These are phyloP conservation scores for Cyclanthera cordifolia DNA, from an alignment of 306 rosid genomes.

Conservation along the genomic window DNA sequence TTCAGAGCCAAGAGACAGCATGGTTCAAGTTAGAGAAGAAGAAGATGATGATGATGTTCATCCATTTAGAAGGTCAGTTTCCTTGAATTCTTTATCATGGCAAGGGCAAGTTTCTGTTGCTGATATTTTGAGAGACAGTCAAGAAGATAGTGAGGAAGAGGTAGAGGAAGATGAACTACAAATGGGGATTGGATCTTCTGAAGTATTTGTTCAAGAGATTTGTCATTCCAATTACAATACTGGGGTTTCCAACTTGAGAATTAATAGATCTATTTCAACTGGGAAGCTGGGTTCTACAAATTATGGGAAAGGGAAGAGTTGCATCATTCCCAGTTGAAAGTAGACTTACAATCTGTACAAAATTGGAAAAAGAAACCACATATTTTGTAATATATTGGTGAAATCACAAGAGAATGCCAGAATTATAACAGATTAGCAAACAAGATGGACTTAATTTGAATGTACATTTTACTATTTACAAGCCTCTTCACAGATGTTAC, in stretches of 20 bases:
- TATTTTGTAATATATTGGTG: conserved; percentile 10
- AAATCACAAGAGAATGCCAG: conserved; percentile 14
- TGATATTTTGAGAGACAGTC: conserved; percentile 25
- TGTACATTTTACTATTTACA: conserved; percentile 7
- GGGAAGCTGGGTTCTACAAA: conserved; percentile 30
- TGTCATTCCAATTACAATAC: conserved; percentile 10
- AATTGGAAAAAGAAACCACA: conserved; percentile 27
- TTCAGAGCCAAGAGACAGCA: not conserved
- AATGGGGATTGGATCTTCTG: conserved; percentile 29
- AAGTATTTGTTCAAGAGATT: conserved; percentile 15
- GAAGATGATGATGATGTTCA: conserved; percentile 13
- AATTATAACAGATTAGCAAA: not conserved
- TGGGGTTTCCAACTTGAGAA: conserved; percentile 21
- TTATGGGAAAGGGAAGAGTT: conserved; percentile 25
- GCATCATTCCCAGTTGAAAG: conserved; percentile 25
- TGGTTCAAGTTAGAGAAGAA: too few relatives aligned
- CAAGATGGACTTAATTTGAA: not conserved
- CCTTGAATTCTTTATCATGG: conserved; percentile 22
- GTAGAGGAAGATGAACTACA: conserved; percentile 7
- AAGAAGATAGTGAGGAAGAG: conserved; percentile 23
- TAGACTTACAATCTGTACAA: conserved; percentile 22
- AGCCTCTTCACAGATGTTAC: conserved; percentile 3
- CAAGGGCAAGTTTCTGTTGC: conserved; percentile 24
- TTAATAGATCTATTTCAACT: conserved; percentile 35
- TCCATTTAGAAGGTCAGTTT: conserved; percentile 22